These are phyloP conservation scores for Smallanthus sonchifolius DNA, from an alignment of 129 eudicot species.

Conservation along the genomic window DNA sequence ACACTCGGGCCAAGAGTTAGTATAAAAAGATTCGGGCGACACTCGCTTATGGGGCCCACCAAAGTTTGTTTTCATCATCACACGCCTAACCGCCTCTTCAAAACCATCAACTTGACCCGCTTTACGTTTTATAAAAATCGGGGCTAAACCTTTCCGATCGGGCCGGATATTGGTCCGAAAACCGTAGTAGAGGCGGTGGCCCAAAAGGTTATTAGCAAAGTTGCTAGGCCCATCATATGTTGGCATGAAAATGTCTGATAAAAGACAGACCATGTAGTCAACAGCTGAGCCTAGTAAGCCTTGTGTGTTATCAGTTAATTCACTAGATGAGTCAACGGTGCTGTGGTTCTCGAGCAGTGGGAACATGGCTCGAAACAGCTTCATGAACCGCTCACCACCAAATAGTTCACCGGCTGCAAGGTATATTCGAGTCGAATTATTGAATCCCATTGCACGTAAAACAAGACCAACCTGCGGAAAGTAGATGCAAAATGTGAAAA, in stretches of 20 bases:
- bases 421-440: constrained; percentile 84
- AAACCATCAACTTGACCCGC: constrained; percentile 56
- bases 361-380: constrained; percentile 74
- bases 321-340: constrained; percentile 64
- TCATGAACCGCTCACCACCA: constrained; percentile 93
- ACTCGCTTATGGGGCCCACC: constrained; percentile 86
- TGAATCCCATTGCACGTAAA: constrained; percentile 80
- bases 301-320: constrained; percentile 59
- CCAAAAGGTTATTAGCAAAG: constrained; percentile 90
- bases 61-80: constrained; percentile 71
- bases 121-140: constrained; percentile 73
- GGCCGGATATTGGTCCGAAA: constrained; percentile 83
- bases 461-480: constrained; percentile 74
- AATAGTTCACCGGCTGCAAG: constrained; percentile 92
- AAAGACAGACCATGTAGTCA: constrained; percentile 97
- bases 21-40: constrained; percentile 79
- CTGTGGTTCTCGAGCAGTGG: constrained; percentile 84
- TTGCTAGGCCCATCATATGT: constrained; percentile 98
- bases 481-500: constrained; percentile 20
- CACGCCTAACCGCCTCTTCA: constrained; percentile 74
- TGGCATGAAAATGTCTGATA: constrained; percentile 93
- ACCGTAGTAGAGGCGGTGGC: constrained; percentile 92
- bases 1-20: constrained; percentile 99
- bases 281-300: constrained; percentile 94
- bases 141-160: constrained; percentile 86